Base-by-base conservation (phyloP, 768 basidiomycete species). In the Trametes gibbosa region DNA sequence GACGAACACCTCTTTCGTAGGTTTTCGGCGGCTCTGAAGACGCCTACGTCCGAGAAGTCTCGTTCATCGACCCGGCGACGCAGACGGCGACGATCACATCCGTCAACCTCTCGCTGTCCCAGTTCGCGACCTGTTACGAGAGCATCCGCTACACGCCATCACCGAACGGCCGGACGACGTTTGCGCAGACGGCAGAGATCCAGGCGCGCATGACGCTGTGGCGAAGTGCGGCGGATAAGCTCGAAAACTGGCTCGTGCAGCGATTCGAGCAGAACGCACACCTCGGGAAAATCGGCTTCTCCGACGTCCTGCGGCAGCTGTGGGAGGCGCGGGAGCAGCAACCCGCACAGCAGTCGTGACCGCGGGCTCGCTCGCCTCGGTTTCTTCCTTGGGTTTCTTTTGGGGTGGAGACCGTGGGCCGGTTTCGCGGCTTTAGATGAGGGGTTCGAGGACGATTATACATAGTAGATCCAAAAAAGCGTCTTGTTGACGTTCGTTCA, bases 191-290 rank as follows among this genome's bases (percentile, higher is more conserved):
- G n/a, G 95, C 95, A 2, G 89, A 95, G 74, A 85, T 98, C 54
- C 90, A 93, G 70, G 83, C 91, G 2, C 84, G 91, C 54, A 82
- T 90, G 83, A 77, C 83, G 2, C 75, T 92, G 54, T 93, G 92
- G 90, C 80, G 89, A 67, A 83, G 82, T 34, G 84, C 92, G 48
- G 89, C 92, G 7, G 88, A 92, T 72, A 82, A 84, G 63, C 77
- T 98, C 40, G 95, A 98, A 76, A 79, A 77, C 66, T 94, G 90
- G 84, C 83, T 94, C 52, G 85, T 87, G 24, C 86, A 95, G 73
- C 82, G 94, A 58, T 97, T 98, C 65, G 88, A 91, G 72, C 87
- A 92, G 71, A 98, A 98, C 69, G 95, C 95, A 2, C 89, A 89
- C 49, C 75, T 89, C 34, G 95, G 95, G 53, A 92, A 94, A 72